Conservation (phyloP, 139 green algal species). For the Auxenochlorella pyrenoidosa region DNA sequence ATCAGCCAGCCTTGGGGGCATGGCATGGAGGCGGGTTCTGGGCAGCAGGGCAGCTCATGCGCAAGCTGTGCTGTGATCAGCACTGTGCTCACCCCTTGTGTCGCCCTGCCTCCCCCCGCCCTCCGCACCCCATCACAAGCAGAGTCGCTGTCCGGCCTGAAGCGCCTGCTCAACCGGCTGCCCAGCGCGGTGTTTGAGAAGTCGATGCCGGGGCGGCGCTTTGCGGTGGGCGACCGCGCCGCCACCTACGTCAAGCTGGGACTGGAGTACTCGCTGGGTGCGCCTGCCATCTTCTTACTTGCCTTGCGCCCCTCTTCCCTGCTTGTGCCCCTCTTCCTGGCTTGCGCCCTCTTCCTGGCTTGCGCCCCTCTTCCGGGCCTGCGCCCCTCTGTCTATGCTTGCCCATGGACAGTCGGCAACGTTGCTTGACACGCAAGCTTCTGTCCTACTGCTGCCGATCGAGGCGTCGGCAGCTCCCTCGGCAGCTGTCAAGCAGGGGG, state of each 20-base stretch:
- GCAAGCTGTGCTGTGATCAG: too few relatives aligned
- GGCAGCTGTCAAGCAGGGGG: too few relatives aligned
- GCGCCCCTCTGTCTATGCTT: too few relatives aligned
- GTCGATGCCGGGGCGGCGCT: constrained; percentile 60
- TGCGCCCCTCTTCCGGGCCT: too few relatives aligned
- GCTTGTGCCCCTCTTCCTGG: too few relatives aligned
- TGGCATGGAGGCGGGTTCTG: too few relatives aligned
- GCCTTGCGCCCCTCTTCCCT: background rate
- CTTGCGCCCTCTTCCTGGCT: background rate
- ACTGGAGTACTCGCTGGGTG: constrained; percentile 89
- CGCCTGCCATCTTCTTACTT: constrained; percentile 26
- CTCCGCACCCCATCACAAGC: background rate
- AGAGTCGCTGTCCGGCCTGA: constrained; percentile 39
- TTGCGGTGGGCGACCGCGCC: constrained; percentile 59
- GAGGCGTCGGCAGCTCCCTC: too few relatives aligned
- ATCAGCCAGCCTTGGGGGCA: background rate
- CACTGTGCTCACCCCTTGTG: background rate
- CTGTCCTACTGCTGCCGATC: too few relatives aligned
- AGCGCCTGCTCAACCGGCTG: constrained; percentile 56
- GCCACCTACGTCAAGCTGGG: constrained; percentile 61
- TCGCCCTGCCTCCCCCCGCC: too few relatives aligned
- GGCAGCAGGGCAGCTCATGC: too few relatives aligned
- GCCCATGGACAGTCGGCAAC: too few relatives aligned
- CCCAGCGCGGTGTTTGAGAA: constrained; percentile 84
- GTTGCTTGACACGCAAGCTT: too few relatives aligned